These are phyloP conservation scores for Fusarium nurragi DNA, from an alignment of 2,329 filamentous ascomycete species.

Conservation along the genomic window DNA sequence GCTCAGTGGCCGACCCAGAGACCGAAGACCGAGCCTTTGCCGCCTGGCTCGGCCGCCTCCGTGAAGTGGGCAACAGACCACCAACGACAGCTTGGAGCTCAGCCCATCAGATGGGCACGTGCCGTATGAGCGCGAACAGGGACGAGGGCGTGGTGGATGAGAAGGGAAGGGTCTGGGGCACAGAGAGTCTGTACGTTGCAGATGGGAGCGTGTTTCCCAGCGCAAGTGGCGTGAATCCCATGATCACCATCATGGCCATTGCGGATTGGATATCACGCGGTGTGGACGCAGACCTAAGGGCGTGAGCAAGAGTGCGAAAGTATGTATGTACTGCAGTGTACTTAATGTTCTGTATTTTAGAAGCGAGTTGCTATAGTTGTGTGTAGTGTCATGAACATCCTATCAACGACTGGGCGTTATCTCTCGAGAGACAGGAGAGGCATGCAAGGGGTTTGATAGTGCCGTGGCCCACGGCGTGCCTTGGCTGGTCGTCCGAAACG, in stretches of 20 bases:
- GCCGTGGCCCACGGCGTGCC: slow-evolving; percentile 2
- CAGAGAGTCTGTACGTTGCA: slow-evolving; percentile 71
- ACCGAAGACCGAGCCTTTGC: slow-evolving; percentile 69
- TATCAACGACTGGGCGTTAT: slow-evolving; percentile 25
- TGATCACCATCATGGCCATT: slow-evolving; percentile 80
- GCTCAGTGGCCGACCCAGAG: slow-evolving; percentile 50
- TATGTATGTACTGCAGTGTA: neutral
- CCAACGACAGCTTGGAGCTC: slow-evolving; percentile 67
- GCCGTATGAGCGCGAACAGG: slow-evolving; percentile 70
- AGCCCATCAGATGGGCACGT: slow-evolving; percentile 86
- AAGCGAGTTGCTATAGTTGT: slow-evolving; percentile 12
- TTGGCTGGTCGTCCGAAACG: slow-evolving; percentile 1
- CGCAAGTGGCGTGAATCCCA: slow-evolving; percentile 82
- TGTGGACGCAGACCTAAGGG: slow-evolving; percentile 57
- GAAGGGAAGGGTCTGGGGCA: slow-evolving; percentile 71
- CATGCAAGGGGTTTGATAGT: slow-evolving; percentile 20
- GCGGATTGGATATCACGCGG: slow-evolving; percentile 71
- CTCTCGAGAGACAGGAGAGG: neutral
- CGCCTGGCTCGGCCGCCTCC: slow-evolving; percentile 66
- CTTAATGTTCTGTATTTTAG: slow-evolving; percentile 1
- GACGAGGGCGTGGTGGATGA: slow-evolving; percentile 67
- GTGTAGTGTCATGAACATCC: slow-evolving; percentile 18
- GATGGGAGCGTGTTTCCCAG: slow-evolving; percentile 81
- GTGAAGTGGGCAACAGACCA: slow-evolving; percentile 59
- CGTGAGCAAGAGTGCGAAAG: slow-evolving; percentile 10